Evolutionary conservation across 441 rosid species (phyloP).

Genomic region (Populus hybrid): DNA sequence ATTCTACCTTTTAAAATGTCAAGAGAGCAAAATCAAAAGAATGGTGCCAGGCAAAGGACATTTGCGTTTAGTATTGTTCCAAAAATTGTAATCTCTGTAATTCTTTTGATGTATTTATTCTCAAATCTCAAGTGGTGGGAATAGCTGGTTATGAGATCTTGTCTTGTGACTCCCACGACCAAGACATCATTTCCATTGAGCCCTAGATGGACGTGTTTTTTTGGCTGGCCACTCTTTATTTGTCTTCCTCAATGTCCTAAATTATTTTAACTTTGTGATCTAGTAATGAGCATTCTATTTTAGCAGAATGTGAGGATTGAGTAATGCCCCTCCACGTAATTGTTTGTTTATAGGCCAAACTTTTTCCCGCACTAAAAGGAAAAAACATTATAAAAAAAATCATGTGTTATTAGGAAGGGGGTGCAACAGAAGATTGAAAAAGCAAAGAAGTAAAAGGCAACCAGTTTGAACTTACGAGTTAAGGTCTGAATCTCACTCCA

Average conservation of each 20-base stretch:
- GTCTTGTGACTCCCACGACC: not conserved
- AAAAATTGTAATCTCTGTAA: not conserved
- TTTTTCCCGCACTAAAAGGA: not conserved
- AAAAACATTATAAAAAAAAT: not conserved
- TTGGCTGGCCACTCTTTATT: not conserved
- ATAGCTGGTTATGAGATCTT: not conserved
- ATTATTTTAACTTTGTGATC: not conserved
- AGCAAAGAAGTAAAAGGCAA: not conserved
- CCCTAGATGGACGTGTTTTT: not conserved
- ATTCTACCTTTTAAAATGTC: not conserved
- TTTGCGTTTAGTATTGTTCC: not conserved
- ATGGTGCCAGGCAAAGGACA: not conserved
- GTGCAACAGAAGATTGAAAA: not conserved
- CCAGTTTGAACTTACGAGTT: slow-evolving; percentile 46
- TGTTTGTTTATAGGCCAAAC: too few species aligned
- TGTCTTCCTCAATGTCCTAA: too few species aligned
- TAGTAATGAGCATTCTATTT: not conserved
- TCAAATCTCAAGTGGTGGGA: not conserved
- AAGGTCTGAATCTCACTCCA: slow-evolving; percentile 59
- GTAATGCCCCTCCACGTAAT: not conserved
- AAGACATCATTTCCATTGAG: not conserved
- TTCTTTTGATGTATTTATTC: not conserved
- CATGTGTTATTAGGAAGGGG: not conserved
- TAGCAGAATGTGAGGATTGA: not conserved
- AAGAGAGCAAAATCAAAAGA: not conserved